Base-by-base conservation (phyloP, 768 basidiomycete species). In the Lactarius quietus region DNA sequence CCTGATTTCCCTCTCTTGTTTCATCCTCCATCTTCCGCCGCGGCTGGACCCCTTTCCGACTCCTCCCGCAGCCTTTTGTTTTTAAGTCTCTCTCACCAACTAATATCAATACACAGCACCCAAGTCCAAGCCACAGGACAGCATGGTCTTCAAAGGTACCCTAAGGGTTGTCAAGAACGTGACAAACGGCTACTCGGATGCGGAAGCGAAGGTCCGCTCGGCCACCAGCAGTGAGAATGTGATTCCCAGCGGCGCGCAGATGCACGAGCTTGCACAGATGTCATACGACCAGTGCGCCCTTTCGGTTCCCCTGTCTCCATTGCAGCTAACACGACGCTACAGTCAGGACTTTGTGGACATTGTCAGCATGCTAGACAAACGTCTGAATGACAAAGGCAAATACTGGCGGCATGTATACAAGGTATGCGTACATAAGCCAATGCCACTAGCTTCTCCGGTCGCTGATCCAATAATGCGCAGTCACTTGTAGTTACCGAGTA, bases 391-490 rank as follows among this genome's bases (percentile, higher is more conserved):
- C 80, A 98, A 97, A 81, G 96, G 96, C 35, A 98, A 98, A 85
- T 95, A 97, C 72, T 98, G 96, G 96, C 84, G 95, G 57, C 96
- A 98, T 80, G 95, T 98, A 61, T 98, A 95, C 86, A 98, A 98
- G 84, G 93, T 88, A 66, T 60, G 82, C n/a, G n/a, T 55, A 4
- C 31, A 10, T 33, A 14, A 36, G 41, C 15, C 28, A 17, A 53
- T 8, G 43, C 48, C 45, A 38, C 63, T 28, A 38, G 38, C 45
- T 57, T 28, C 48, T 26, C 15, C 59, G 56, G 5, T 15, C 14
- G 56, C 31, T 57, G 23, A 57, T 28, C 36, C 8, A 3, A 45
- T 58, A 23, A 3, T 29, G 12, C n/a, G 2, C 65, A 93, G 88
- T 92, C 92, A 48, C 81, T 98, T 57, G 93, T 91, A 0, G 83